phyloP scores from a whole-genome alignment of 768 basidiomycete species.

The Lentinus tigrinus region DNA sequence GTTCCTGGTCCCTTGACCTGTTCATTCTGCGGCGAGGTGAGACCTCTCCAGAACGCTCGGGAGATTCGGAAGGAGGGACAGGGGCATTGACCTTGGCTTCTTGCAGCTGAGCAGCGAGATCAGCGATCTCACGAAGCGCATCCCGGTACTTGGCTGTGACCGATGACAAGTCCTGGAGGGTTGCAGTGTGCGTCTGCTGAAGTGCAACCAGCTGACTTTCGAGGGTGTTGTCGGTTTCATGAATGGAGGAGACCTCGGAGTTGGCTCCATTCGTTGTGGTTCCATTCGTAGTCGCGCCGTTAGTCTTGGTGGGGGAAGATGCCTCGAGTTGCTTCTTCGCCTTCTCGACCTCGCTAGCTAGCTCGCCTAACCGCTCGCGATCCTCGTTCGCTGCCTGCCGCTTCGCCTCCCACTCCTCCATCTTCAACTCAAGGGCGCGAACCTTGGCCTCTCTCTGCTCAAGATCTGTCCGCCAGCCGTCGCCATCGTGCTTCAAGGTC shows the following conservation, averaged over 20 bases:
- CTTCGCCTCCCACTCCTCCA: slow-evolving; percentile 76
- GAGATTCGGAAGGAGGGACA: slow-evolving; percentile 38
- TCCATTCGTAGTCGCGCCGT: slow-evolving; percentile 28
- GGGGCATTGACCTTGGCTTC: slow-evolving; percentile 73
- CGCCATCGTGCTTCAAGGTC: slow-evolving; percentile 65
- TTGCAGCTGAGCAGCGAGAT: slow-evolving; percentile 86
- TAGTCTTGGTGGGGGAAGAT: slow-evolving; percentile 26
- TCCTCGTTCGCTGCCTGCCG: slow-evolving; percentile 67
- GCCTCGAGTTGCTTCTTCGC: slow-evolving; percentile 69
- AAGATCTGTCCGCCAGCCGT: slow-evolving; percentile 81
- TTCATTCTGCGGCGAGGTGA: slow-evolving; percentile 54
- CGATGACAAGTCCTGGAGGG: slow-evolving; percentile 74
- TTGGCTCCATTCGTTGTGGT: slow-evolving; percentile 12
- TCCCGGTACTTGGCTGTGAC: slow-evolving; percentile 84
- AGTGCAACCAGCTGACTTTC: slow-evolving; percentile 69
- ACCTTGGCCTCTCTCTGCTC: slow-evolving; percentile 81
- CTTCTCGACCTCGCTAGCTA: slow-evolving; percentile 69
- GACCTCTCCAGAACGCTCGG: slow-evolving; percentile 46
- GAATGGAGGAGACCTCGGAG: slow-evolving; percentile 22
- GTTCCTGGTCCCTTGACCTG: slow-evolving; percentile 50
- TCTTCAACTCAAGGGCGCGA: slow-evolving; percentile 71
- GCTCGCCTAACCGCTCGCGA: slow-evolving; percentile 59
- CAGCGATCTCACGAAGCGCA: slow-evolving; percentile 89
- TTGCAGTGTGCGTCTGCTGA: slow-evolving; percentile 80
- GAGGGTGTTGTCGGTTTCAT: slow-evolving; percentile 38